A percentile compares a stretch with the other conserved stretches of the same genome.
These are phyloP conservation scores for Chaetomium globosum DNA, from an alignment of 2,329 filamentous ascomycete species.

Conservation along the genomic window DNA sequence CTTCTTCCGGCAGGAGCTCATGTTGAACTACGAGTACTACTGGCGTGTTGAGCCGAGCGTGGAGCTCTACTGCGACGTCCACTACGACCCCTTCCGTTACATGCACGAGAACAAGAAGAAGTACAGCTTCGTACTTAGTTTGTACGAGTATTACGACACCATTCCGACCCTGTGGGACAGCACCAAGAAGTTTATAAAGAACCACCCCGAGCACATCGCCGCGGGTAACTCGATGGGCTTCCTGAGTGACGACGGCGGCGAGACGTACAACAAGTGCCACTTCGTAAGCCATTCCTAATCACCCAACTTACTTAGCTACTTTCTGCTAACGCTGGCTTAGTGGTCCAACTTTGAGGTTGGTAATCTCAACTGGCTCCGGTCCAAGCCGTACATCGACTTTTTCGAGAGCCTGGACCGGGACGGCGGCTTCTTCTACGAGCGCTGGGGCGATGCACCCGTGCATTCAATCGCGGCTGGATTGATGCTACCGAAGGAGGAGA, in stretches of 20 bases:
- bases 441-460: conserved; percentile 96
- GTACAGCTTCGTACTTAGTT: conserved; percentile 92
- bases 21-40: conserved; percentile 98
- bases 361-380: conserved; percentile 89
- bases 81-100: conserved; percentile 94
- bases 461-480: conserved; percentile 94
- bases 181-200: conserved; percentile 89
- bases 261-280: conserved; percentile 95
- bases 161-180: conserved; percentile 96
- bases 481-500: conserved; percentile 85
- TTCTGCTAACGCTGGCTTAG: conserved; percentile 48
- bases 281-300: conserved; percentile 67
- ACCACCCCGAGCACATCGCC: conserved; percentile 84
- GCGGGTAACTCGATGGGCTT: conserved; percentile 87
- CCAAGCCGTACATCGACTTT: conserved; percentile 84
- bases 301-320: not conserved
- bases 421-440: conserved; percentile 98
- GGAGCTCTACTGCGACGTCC: conserved; percentile 92
- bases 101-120: conserved; percentile 98
- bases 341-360: conserved; percentile 99
- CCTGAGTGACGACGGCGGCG: conserved; percentile 86
- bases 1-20: conserved; percentile 93
- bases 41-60: conserved; percentile 98
- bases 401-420: conserved; percentile 86
- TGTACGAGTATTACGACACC: conserved; percentile 96